These are phyloP conservation scores for Eutrema salsugineum DNA, from an alignment of 441 rosid species.

Conservation along the genomic window DNA sequence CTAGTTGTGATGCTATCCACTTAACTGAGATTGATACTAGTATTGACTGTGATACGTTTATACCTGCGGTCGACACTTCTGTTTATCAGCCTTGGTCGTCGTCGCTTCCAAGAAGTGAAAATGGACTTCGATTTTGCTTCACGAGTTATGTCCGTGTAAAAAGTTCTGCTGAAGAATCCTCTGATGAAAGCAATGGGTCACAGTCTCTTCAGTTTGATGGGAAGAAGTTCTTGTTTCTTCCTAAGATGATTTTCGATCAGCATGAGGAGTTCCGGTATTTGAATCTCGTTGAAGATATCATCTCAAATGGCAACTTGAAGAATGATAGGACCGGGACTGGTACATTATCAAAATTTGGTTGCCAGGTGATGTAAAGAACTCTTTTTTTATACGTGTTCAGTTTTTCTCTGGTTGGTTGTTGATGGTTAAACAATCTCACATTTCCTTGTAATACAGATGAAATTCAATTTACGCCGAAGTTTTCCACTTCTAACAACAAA, in stretches of 20 bases:
- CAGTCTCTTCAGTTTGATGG: conserved; percentile 37
- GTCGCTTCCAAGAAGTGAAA: conserved; percentile 68
- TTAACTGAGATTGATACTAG: conserved; percentile 66
- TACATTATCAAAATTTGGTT: conserved; percentile 83
- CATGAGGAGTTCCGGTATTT: conserved; percentile 74
- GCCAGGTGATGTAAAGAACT: conserved; percentile 52
- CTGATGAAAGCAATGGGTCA: conserved; percentile 7
- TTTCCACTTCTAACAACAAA: conserved; percentile 92
- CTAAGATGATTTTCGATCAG: conserved; percentile 67
- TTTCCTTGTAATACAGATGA: conserved; percentile 47
- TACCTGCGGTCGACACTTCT: conserved; percentile 62
- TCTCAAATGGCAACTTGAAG: conserved; percentile 58
- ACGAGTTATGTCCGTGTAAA: conserved; percentile 67
- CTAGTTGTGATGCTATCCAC: conserved; percentile 82
- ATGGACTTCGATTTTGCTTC: conserved; percentile 52
- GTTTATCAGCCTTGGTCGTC: conserved; percentile 82
- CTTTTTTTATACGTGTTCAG: not conserved
- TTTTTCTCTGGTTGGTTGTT: not conserved
- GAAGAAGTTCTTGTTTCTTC: conserved; percentile 59
- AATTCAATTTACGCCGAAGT: conserved; percentile 70
- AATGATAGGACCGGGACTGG: conserved; percentile 90
- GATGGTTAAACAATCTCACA: not conserved
- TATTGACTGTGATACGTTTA: conserved; percentile 81
- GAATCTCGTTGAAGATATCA: conserved; percentile 61
- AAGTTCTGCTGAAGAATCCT: conserved; percentile 36